Conservation (phyloP, 2,329 filamentous ascomycete genomes). For the Hymenotorrendiella dingleyae region DNA sequence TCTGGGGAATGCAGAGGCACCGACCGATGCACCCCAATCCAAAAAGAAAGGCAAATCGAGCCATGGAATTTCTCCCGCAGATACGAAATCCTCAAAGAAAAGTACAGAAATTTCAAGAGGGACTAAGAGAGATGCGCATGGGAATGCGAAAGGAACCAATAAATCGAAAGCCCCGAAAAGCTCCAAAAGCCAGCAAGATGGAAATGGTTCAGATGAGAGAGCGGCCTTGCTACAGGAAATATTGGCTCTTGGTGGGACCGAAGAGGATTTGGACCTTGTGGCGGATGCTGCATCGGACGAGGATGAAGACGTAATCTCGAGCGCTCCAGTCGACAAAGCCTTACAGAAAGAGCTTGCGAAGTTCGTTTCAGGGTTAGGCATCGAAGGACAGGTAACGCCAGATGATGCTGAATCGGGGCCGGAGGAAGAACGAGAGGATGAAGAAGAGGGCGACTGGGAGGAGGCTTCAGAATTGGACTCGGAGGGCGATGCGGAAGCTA, state of each 20-base stretch:
- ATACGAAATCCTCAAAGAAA: constrained; percentile 11
- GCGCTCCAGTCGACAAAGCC: constrained; percentile 37
- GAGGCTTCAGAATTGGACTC: constrained; percentile 32
- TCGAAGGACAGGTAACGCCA: constrained; percentile 33
- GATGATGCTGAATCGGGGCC: constrained; percentile 30
- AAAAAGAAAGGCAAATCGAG: constrained; percentile 4
- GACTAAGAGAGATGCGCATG: constrained; percentile 28
- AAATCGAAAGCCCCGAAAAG: constrained; percentile 21
- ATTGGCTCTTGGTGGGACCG: constrained; percentile 57
- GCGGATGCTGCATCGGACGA: constrained; percentile 47
- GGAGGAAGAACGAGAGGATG: constrained; percentile 28
- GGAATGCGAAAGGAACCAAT: constrained; percentile 25
- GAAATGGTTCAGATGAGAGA: constrained; percentile 17
- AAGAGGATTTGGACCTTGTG: constrained; percentile 57
- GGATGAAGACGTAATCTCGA: constrained; percentile 18
- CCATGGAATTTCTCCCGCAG: constrained; percentile 9
- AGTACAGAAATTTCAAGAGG: constrained; percentile 24
- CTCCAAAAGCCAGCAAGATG: constrained; percentile 13
- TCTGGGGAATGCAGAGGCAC: constrained; percentile 36
- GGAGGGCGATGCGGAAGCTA: constrained; percentile 12
- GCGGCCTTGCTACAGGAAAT: constrained; percentile 55
- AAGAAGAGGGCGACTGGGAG: constrained; percentile 31
- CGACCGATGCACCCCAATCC: constrained; percentile 32
- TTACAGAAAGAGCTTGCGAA: constrained; percentile 46
- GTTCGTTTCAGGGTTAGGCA: constrained; percentile 46